A percentile compares a stretch with the other conserved stretches of the same genome.
Conservation (phyloP, 2,329 filamentous ascomycete species). For the Blumeriella jaapii region DNA sequence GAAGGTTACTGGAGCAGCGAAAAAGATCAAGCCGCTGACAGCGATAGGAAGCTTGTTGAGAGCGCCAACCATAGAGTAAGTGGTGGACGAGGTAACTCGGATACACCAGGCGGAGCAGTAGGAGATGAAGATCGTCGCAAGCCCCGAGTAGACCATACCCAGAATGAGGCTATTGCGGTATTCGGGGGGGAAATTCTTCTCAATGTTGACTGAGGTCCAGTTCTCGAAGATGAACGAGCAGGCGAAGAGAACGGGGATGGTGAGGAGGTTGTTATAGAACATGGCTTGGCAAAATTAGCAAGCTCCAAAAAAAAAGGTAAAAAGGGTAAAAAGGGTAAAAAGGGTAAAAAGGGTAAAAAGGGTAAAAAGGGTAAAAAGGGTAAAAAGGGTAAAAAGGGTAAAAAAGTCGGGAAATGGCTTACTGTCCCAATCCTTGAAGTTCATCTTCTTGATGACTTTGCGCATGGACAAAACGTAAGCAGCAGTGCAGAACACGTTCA, state of each 20-base stretch:
- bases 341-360: no score
- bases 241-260: constrained; percentile 79
- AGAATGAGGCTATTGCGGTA: constrained; percentile 68
- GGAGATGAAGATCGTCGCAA: constrained; percentile 95
- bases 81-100: constrained; percentile 91
- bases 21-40: constrained; percentile 85
- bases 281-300: constrained; percentile 54
- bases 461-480: constrained; percentile 87
- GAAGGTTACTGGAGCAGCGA: constrained; percentile 84
- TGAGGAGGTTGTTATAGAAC: constrained; percentile 99
- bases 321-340: no score
- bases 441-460: constrained; percentile 98
- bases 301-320: no score
- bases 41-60: constrained; percentile 97
- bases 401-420: constrained; percentile 34
- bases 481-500: constrained; percentile 93
- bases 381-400: no score
- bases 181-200: constrained; percentile 77
- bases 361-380: no score
- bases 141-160: constrained; percentile 88
- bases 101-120: constrained; percentile 99
- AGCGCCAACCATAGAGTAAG: constrained; percentile 96
- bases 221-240: constrained; percentile 78
- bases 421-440: constrained; percentile 99
- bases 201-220: constrained; percentile 79